These are phyloP conservation scores for Golovinomyces cichoracearum DNA, from an alignment of 2,329 filamentous ascomycete genomes.

Conservation along the genomic window DNA sequence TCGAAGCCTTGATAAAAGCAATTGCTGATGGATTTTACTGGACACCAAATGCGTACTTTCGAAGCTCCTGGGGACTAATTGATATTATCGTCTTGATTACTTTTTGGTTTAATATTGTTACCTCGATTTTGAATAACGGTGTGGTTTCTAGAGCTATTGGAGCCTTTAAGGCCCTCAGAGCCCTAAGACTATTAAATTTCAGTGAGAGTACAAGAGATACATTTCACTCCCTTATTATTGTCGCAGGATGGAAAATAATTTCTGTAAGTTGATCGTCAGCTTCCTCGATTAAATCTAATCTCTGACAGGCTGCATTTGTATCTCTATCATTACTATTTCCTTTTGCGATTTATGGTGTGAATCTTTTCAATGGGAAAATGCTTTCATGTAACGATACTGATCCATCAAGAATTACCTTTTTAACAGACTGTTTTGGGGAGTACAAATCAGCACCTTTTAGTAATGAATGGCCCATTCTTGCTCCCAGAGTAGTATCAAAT, in stretches of 20 bases:
- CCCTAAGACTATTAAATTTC: conserved; percentile 72
- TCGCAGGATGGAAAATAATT: conserved; percentile 81
- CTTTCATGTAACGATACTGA: conserved; percentile 49
- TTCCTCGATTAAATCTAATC: conserved; percentile 2
- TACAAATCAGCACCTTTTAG: conserved; percentile 51
- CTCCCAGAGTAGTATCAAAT: conserved; percentile 58
- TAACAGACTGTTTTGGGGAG: conserved; percentile 63
- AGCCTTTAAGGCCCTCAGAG: conserved; percentile 87
- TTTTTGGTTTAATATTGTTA: conserved; percentile 81
- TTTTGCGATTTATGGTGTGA: conserved; percentile 87
- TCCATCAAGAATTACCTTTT: conserved; percentile 25
- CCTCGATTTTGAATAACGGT: conserved; percentile 56
- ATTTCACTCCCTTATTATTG: conserved; percentile 85
- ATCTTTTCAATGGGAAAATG: conserved; percentile 69
- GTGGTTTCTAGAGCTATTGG: conserved; percentile 74
- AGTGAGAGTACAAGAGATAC: conserved; percentile 89
- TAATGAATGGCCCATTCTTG: conserved; percentile 49
- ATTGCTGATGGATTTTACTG: conserved; percentile 88
- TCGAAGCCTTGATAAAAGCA: conserved; percentile 74
- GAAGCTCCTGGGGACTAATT: conserved; percentile 90
- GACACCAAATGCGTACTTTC: conserved; percentile 91
- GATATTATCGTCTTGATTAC: conserved; percentile 78
- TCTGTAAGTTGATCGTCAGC: conserved; percentile 9
- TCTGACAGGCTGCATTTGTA: conserved; percentile 48
- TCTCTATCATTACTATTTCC: conserved; percentile 84